These are phyloP conservation scores for Aspergillus sp. DNA, from an alignment of 2,329 filamentous ascomycete species.

Conservation along the genomic window DNA sequence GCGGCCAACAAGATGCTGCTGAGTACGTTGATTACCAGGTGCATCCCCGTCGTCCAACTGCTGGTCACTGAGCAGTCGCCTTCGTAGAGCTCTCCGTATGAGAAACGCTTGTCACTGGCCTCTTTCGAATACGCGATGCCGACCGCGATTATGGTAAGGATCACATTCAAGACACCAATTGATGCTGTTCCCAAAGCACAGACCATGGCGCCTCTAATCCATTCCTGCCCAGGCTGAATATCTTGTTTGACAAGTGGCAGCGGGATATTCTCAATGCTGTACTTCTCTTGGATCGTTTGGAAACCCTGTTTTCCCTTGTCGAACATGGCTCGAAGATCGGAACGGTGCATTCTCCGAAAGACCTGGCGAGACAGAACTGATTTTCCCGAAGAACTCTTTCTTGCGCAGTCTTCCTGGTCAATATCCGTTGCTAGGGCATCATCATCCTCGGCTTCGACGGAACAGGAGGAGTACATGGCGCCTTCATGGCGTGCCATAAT, in stretches of 20 bases:
- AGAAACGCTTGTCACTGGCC: neutral
- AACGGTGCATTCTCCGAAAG: too few relatives aligned
- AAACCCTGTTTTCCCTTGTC: too few relatives aligned
- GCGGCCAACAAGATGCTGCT: slow-evolving; percentile 48
- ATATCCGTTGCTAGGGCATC: too few relatives aligned
- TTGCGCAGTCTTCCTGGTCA: too few relatives aligned
- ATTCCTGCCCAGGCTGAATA: neutral
- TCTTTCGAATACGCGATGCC: neutral
- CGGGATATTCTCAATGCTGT: neutral
- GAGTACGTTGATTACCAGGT: slow-evolving; percentile 52
- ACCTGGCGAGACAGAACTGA: too few relatives aligned
- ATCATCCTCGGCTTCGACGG: too few relatives aligned
- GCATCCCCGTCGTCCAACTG: slow-evolving; percentile 26
- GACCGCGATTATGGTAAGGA: neutral
- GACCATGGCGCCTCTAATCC: slow-evolving; percentile 1
- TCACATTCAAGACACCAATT: neutral
- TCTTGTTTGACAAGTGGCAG: neutral
- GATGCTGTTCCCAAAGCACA: neutral
- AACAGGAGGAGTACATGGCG: too few relatives aligned
- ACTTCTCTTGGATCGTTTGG: neutral
- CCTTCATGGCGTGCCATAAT: too few relatives aligned
- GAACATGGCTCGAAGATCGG: too few relatives aligned
- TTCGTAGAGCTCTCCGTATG: neutral
- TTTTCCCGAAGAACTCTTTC: too few relatives aligned
- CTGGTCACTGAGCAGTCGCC: neutral